A percentile compares a stretch with the other conserved stretches of the same genome.
These are phyloP conservation scores for Plectosphaerella cucumerina DNA, from an alignment of 2,329 filamentous ascomycete genomes.

Conservation along the genomic window DNA sequence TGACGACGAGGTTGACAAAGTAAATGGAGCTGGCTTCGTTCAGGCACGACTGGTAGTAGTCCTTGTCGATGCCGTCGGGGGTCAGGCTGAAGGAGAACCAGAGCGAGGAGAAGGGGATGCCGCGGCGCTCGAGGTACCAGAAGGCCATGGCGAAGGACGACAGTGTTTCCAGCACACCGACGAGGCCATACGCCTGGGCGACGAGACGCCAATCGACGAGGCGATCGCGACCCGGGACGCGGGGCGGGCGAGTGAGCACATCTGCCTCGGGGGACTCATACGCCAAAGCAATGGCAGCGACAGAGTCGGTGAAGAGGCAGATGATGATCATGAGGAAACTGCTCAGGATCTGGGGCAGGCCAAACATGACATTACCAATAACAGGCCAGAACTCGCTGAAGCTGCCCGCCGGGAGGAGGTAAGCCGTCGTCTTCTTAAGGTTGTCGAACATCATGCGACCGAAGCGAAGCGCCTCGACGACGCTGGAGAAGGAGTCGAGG, in stretches of 20 bases:
- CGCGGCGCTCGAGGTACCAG: slow-evolving; percentile 60
- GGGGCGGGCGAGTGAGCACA: slow-evolving; percentile 63
- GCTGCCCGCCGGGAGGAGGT: slow-evolving; percentile 68
- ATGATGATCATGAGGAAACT: slow-evolving; percentile 71
- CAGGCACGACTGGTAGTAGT: slow-evolving; percentile 50
- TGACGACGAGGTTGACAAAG: slow-evolving; percentile 76
- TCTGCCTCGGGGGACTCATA: slow-evolving; percentile 77
- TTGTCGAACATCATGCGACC: slow-evolving; percentile 78
- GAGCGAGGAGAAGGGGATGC: slow-evolving; percentile 59
- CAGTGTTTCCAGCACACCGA: slow-evolving; percentile 60
- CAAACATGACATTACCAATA: slow-evolving; percentile 67
- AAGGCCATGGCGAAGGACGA: slow-evolving; percentile 61
- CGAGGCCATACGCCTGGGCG: slow-evolving; percentile 66
- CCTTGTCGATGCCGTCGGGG: slow-evolving; percentile 45
- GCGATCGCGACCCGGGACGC: slow-evolving; percentile 64
- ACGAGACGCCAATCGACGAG: slow-evolving; percentile 72
- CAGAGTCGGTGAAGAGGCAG: slow-evolving; percentile 73
- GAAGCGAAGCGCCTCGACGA: slow-evolving; percentile 69
- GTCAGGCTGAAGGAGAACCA: slow-evolving; percentile 65
- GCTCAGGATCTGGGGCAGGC: slow-evolving; percentile 67
- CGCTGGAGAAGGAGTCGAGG: slow-evolving; percentile 64
- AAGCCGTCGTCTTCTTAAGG: slow-evolving; percentile 72
- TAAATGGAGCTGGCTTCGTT: slow-evolving; percentile 70
- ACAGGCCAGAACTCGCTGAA: slow-evolving; percentile 76
- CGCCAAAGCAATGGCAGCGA: slow-evolving; percentile 67